Percentiles rank a stretch among this genome's conserved stretches.
Evolutionary conservation across 129 eudicot genomes (phyloP).

Genomic region (Flaveria robusta): DNA sequence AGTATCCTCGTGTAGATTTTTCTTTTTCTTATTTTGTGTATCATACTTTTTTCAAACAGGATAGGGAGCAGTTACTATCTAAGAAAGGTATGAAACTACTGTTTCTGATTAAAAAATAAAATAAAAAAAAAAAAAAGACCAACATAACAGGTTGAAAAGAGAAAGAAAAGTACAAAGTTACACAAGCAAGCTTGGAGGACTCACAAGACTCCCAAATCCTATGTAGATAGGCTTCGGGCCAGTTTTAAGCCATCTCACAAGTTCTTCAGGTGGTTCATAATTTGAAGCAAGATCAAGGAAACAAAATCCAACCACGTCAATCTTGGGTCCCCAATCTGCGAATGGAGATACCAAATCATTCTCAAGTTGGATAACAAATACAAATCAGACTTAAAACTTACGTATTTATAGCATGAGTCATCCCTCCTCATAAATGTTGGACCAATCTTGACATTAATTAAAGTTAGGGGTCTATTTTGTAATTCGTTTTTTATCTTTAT

Average conservation of each 20-base stretch:
- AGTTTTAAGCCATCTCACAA: slow-evolving; percentile 84
- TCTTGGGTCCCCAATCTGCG: slow-evolving; percentile 98
- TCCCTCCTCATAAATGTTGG: slow-evolving; percentile 26
- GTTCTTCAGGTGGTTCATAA: slow-evolving; percentile 80
- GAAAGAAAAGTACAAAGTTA: slow-evolving; percentile 19
- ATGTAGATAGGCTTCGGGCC: slow-evolving; percentile 96
- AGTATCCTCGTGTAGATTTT: background rate
- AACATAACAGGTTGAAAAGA: slow-evolving; percentile 13
- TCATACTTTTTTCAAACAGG: background rate
- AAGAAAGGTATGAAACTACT: background rate
- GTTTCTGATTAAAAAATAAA: background rate
- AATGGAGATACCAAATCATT: slow-evolving; percentile 22
- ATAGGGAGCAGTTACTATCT: background rate
- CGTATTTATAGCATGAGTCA: slow-evolving; percentile 18
- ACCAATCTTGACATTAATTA: no score
- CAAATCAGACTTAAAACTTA: slow-evolving; percentile 8
- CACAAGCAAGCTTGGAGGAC: slow-evolving; percentile 34
- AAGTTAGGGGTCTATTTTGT: no score
- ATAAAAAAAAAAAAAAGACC: background rate
- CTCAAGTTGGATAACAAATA: background rate
- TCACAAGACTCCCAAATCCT: slow-evolving; percentile 97
- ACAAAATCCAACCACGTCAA: slow-evolving; percentile 98
- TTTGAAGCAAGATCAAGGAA: slow-evolving; percentile 97
- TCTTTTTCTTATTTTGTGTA: background rate
- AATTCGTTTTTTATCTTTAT: no score